Conservation (phyloP, 352 stramenopile species). For the Saprolegnia diclina region DNA sequence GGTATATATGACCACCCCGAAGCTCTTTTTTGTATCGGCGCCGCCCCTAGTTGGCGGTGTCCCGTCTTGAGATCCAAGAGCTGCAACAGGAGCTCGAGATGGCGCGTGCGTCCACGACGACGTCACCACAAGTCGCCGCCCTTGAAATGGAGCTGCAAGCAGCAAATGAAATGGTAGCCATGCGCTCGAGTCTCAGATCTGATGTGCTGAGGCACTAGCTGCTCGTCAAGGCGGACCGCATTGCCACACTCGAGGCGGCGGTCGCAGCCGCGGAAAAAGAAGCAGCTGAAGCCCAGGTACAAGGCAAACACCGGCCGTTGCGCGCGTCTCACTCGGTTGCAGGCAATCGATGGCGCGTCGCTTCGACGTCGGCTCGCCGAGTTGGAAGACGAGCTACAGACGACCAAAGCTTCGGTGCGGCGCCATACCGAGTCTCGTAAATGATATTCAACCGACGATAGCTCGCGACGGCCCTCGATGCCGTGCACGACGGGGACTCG, state of each 20-base stretch:
- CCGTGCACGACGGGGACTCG: too few species aligned
- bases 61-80: background rate
- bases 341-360: background rate
- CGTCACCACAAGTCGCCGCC: background rate
- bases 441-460: too few species aligned
- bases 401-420: background rate
- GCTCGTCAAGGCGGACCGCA: background rate
- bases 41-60: background rate
- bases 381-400: background rate
- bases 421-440: background rate
- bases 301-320: background rate
- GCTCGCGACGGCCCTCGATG: too few species aligned
- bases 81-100: background rate
- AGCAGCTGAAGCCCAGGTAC: background rate
- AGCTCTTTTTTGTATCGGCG: too few species aligned
- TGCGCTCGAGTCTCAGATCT: too few species aligned
- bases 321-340: background rate
- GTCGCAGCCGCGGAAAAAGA: background rate
- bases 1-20: background rate
- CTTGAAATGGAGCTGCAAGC: background rate
- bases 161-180: background rate
- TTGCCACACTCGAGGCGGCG: background rate
- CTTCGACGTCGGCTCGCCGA: background rate
- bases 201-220: too few species aligned
- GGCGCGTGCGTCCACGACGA: background rate